These are phyloP conservation scores for Polysphondylium violaceum DNA, from an alignment of 78 protist species.

Conservation along the genomic window DNA sequence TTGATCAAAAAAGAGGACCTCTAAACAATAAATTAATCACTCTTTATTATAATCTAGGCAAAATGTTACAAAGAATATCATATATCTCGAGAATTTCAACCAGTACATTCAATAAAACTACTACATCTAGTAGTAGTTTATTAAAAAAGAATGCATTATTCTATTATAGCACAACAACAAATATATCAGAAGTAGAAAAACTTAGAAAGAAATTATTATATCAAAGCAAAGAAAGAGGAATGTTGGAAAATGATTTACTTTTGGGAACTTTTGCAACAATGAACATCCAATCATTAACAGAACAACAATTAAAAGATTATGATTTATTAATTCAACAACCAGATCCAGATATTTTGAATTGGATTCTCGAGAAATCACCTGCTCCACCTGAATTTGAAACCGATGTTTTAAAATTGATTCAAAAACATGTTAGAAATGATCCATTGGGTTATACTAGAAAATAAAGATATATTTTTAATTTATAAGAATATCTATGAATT, in stretches of 20 bases:
- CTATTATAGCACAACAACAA: too few species aligned
- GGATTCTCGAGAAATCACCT: conserved; percentile 31
- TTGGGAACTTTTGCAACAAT: conserved; percentile 60
- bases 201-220: conserved; percentile 48
- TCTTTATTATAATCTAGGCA: too few species aligned
- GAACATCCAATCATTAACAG: conserved; percentile 3
- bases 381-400: conserved; percentile 49
- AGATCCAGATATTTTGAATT: conserved; percentile 70
- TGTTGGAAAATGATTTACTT: conserved; percentile 67
- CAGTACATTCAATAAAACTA: too few species aligned
- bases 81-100: too few species aligned
- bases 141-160: too few species aligned
- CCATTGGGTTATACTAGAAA: conserved; percentile 55
- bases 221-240: conserved; percentile 78
- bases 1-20: too few species aligned
- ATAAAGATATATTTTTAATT: conserved; percentile 7
- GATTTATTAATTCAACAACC: conserved; percentile 60
- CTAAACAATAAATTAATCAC: too few species aligned
- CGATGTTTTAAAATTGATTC: conserved; percentile 53
- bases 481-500: too few species aligned
- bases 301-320: conserved; percentile 24
- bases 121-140: too few species aligned
- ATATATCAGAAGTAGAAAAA: conserved; percentile 22
- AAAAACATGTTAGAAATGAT: conserved; percentile 48
- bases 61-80: too few species aligned